A percentile compares a stretch with the other conserved stretches of the same genome.
Conservation (phyloP, 768 basidiomycete genomes). For the Pleurotus salmoneostramineus region DNA sequence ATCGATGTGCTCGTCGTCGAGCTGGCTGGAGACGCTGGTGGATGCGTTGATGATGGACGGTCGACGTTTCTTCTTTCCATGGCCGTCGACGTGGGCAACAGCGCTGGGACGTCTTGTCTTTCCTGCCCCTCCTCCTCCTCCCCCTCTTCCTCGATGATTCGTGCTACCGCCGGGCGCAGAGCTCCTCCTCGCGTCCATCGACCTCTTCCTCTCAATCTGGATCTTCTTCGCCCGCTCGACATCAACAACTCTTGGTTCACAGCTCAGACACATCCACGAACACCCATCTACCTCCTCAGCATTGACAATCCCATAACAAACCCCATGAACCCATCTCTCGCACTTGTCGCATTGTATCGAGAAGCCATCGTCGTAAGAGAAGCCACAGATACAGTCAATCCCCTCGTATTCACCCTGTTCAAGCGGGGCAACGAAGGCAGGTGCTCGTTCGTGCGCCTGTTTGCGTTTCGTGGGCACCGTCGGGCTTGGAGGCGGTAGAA, state of each 20-base stretch:
- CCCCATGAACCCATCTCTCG: slow-evolving; percentile 79
- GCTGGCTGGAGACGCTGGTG: slow-evolving; percentile 16
- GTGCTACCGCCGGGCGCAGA: slow-evolving; percentile 20
- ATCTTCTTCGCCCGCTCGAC: slow-evolving; percentile 41
- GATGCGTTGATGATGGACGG: slow-evolving; percentile 18
- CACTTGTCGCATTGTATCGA: slow-evolving; percentile 85
- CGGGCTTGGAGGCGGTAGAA: slow-evolving; percentile 24
- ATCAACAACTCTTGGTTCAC: slow-evolving; percentile 48
- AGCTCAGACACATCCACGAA: slow-evolving; percentile 73
- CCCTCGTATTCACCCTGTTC: slow-evolving; percentile 29
- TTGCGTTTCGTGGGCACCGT: slow-evolving; percentile 39
- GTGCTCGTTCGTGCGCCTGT: slow-evolving; percentile 16
- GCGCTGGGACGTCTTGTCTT: slow-evolving; percentile 31
- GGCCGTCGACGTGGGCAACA: slow-evolving; percentile 33
- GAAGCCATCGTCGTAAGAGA: slow-evolving; percentile 75
- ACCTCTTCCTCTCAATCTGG: slow-evolving; percentile 34
- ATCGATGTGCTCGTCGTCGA: slow-evolving; percentile 44
- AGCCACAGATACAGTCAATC: slow-evolving; percentile 74
- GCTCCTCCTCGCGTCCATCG: slow-evolving; percentile 19
- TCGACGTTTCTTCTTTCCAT: slow-evolving; percentile 20
- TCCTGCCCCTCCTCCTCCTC: slow-evolving; percentile 18
- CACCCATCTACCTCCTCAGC: slow-evolving; percentile 54
- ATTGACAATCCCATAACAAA: slow-evolving; percentile 64
- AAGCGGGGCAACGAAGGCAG: background rate
- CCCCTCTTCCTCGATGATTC: background rate